Base-by-base conservation (phyloP, 495 filamentous ascomycete genomes). In the Aspergillus leporis region DNA sequence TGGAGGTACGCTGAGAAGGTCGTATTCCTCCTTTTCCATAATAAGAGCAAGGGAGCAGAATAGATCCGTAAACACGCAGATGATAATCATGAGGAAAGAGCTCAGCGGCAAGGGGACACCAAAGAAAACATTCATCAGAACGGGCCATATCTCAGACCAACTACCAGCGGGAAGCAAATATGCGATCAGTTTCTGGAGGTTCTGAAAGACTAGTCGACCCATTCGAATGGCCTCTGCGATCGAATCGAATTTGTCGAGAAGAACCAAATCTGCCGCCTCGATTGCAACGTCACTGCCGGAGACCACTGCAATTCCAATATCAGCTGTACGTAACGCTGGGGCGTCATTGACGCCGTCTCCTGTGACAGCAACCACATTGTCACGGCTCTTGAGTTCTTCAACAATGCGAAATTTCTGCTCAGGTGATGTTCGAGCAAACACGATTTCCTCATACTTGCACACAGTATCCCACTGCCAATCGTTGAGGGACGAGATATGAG, bases 251-350 rank as follows among this genome's bases (percentile, higher is more conserved):
- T 77, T 79, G 31, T 90, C 88, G 2, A 91, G 75, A 7, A 98
- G 83, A 16, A 97, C 90, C 4, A 97, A 83, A 64, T 95, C 90
- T 12, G 93, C 91, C 6, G 93, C 93, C 74, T 97, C 94, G 83
- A 76, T 83, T 18, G 83, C 83, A 2, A 85, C 81, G 43, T 86
- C 83, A 23, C 80, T 81, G 25, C 79, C 75, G 13, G 76, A 78
- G 30, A 83, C 86, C 73, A 89, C 85, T 4, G 87, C 86, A 57
- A 90, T 83, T 51, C 87, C 87, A 5, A 90, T 81, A 63, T 90
- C 83, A 22, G 87, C 84, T 28, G 79, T 75, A 51, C 85, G 84
- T 41, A 90, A 73, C 30, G 85, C 84, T 8, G 87, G 87, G 9
- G 85, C 82, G 63, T 90, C 87, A 61, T 90, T 90, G 55, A 89